phyloP scores from a whole-genome alignment of 345 rosid genomes.

The Salix viminalis region DNA sequence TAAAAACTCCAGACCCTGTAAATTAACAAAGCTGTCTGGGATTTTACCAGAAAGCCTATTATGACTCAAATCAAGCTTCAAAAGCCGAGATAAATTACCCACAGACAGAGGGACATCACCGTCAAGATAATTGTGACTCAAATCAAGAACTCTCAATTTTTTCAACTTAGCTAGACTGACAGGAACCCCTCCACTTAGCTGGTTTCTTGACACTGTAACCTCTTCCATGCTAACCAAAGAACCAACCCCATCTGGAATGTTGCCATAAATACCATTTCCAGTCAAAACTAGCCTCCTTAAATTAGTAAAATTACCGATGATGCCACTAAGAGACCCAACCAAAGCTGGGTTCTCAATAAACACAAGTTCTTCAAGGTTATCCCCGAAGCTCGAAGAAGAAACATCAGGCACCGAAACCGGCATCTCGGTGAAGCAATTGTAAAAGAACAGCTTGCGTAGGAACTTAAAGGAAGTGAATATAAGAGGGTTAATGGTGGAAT shows the following conservation, averaged over 20 bases:
- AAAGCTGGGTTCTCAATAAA: slow-evolving; percentile 54
- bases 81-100: slow-evolving; percentile 40
- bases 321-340: slow-evolving; percentile 34
- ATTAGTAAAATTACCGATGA: slow-evolving; percentile 37
- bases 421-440: slow-evolving; percentile 49
- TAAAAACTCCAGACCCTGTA: slow-evolving; percentile 44
- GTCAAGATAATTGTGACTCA: slow-evolving; percentile 43
- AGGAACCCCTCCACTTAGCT: slow-evolving; percentile 40
- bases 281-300: slow-evolving; percentile 46
- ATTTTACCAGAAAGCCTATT: slow-evolving; percentile 45
- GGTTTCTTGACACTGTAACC: slow-evolving; percentile 53
- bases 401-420: slow-evolving; percentile 32
- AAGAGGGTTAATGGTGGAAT: slow-evolving; percentile 50
- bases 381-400: slow-evolving; percentile 32
- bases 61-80: slow-evolving; percentile 62
- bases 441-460: slow-evolving; percentile 62
- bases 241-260: slow-evolving; percentile 34
- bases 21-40: slow-evolving; percentile 36
- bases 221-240: slow-evolving; percentile 45
- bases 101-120: slow-evolving; percentile 41
- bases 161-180: slow-evolving; percentile 27
- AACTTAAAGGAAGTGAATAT: slow-evolving; percentile 46
- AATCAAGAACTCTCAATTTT: slow-evolving; percentile 44
- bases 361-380: slow-evolving; percentile 51
- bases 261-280: slow-evolving; percentile 55